Evolutionary conservation across 805 yeast genomes (phyloP), one percentile per base, ranked within the genome.

Genomic region (Ogataea salicorniae): DNA sequence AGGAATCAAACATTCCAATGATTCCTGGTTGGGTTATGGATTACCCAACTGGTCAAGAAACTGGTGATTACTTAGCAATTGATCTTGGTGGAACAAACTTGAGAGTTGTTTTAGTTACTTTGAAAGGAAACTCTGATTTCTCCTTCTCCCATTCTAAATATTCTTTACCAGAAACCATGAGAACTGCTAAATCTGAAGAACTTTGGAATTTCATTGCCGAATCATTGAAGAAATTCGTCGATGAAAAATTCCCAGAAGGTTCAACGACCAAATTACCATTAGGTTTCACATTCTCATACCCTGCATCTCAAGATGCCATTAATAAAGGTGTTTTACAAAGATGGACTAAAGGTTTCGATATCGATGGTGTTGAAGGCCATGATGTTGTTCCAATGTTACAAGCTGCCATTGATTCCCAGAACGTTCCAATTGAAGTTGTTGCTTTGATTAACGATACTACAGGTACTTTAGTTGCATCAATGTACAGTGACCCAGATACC

Each of bases 301-400:
- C 98, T 18, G 86, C 87, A 38, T 73, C 85, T 38, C 99, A 92
- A 71, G 67, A 73, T 56, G 85, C 86, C 51, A 88, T 92, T 67
- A 85, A 88, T 74, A 75, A 78, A 57, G 99, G 98, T 68, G 64
- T 85, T 47, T 78, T 92, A 64, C 96, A 89, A 75, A 80, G 92
- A 69, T 92, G 98, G 98, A 92, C 98, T 53, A 92, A 92, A 74
- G 99, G 98, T 55, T 92, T 87, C 71, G 96, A 92, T 68, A 89
- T 92, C 58, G 85, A 79, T 50, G 88, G 84, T 50, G 97, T 92
- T 48, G 98, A 92, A 73, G 97, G 97, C 54, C 80, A 86, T 49
- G 95, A 92, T 64, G 97, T 92, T 51, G 96, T 87, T 45, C 95
- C 95, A 53, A 76, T 91, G 88, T 78, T 92, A 62, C 95, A 87